These are phyloP conservation scores for Ammopiptanthus mongolicus DNA, from an alignment of 306 rosid genomes.

Conservation along the genomic window DNA sequence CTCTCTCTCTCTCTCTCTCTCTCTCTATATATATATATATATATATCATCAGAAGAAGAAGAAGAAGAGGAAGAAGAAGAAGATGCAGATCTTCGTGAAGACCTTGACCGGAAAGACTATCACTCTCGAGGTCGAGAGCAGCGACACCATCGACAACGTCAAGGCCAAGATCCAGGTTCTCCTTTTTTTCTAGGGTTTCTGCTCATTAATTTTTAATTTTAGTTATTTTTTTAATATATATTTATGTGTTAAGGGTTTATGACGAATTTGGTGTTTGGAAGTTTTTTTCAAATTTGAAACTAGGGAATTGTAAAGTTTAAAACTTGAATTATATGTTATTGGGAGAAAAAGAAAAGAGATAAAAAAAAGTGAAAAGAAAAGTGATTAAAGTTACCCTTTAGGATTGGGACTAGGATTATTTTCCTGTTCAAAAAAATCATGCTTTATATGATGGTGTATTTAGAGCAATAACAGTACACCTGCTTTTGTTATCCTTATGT, in stretches of 20 bases:
- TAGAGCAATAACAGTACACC: neutral
- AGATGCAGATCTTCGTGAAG: constrained; percentile 55
- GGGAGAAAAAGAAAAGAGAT: neutral
- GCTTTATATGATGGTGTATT: neutral
- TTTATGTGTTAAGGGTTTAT: neutral
- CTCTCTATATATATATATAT: too few species aligned
- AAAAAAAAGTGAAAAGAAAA: too few species aligned
- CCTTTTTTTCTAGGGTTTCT: neutral
- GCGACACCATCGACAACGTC: constrained; percentile 52
- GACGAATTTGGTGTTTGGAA: neutral
- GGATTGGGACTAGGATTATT: neutral
- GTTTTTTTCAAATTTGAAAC: neutral
- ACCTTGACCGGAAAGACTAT: constrained; percentile 53
- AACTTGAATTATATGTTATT: neutral
- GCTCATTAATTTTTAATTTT: too few species aligned
- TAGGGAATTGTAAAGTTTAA: neutral
- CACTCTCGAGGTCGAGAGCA: constrained; percentile 52
- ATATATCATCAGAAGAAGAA: too few species aligned
- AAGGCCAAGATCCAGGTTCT: constrained; percentile 52
- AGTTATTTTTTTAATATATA: neutral
- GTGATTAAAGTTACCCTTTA: neutral
- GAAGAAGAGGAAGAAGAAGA: neutral
- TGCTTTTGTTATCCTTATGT: neutral
- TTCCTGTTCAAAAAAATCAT: neutral
- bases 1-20: neutral